Base-by-base conservation (phyloP, 2,329 filamentous ascomycete genomes). In the Pseudogymnoascus verrucosus region DNA sequence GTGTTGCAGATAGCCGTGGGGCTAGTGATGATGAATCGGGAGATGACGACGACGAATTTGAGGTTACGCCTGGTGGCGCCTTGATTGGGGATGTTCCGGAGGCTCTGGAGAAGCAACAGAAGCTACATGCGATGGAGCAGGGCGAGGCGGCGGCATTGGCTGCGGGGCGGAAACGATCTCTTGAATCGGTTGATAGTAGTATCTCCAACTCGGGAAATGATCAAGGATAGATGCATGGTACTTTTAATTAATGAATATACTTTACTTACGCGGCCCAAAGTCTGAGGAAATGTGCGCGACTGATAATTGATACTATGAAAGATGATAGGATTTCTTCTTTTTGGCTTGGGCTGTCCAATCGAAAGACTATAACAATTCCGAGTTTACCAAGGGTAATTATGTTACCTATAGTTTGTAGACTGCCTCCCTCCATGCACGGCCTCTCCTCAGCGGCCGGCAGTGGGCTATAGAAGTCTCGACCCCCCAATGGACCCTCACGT, bases 101-200 rank as follows among this genome's bases (percentile, higher is more conserved):
- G n/a, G 67, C 70, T 23, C 63, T 67, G 60, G 66, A 70, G 62
- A 70, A 79, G 68, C 82, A 84, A 72, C 78, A 83, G 64, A 81
- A 79, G 62, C 76, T 86, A 14, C 83, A 85, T 69, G 77, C 80
- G 68, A 86, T 86, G 83, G 83, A 86, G 68, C 79, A 83, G 1
- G 81, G 79, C 64, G 83, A 86, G 70, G 83, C 83, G 11, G 79
- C 78, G 1, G 83, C 82, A 7, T 73, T 85, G 14, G 64, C 65
- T 11, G 65, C 65, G 12, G 47, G 69, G 63, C 23, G 65, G 69
- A 62, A 64, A 14, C 12, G 5, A 42, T 61, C 59, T 40, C 34
- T 61, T 5, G 42, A 37, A 7, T 70, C 67, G 16, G 59, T 68
- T 26, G 69, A 64, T 2, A 70, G 69, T 64, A 60, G 59, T 57